A percentile compares a stretch with the other conserved stretches of the same genome.
phyloP scores from a whole-genome alignment of 345 rosid species.

The Xanthoceras sorbifolium region DNA sequence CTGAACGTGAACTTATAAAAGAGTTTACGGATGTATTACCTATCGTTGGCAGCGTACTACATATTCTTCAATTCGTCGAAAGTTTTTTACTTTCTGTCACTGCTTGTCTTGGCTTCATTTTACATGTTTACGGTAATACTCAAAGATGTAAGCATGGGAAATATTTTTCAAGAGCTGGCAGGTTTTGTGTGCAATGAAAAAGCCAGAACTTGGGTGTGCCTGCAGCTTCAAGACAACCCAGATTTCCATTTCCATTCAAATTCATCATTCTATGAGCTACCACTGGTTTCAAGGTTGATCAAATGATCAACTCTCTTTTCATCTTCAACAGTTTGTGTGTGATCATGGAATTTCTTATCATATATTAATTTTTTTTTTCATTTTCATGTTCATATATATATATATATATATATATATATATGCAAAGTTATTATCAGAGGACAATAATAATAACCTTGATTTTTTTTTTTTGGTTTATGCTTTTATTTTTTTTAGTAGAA shows the following conservation, averaged over 20 bases:
- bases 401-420: too few relatives aligned
- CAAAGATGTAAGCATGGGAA: slow-evolving; percentile 10
- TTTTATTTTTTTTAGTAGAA: too few relatives aligned
- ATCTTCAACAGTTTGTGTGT: not conserved
- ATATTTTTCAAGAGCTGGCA: slow-evolving; percentile 6
- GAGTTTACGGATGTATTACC: slow-evolving; percentile 24
- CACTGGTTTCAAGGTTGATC: not conserved
- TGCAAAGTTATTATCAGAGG: too few relatives aligned
- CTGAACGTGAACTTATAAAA: not conserved
- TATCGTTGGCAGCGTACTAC: slow-evolving; percentile 30
- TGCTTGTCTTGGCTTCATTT: slow-evolving; percentile 21
- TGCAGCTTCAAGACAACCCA: slow-evolving; percentile 12
- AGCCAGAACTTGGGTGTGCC: not conserved
- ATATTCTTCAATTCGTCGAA: slow-evolving; percentile 27
- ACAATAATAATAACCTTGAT: too few relatives aligned
- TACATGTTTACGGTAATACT: slow-evolving; percentile 13
- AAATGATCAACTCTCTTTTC: not conserved
- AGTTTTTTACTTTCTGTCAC: slow-evolving; percentile 25
- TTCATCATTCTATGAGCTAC: not conserved
- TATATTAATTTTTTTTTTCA: not conserved
- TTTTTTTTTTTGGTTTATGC: too few relatives aligned
- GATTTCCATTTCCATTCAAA: not conserved
- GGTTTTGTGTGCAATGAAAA: slow-evolving; percentile 19
- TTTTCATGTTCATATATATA: too few relatives aligned
- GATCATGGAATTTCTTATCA: not conserved